A percentile compares a stretch with the other conserved stretches of the same genome.
phyloP scores from a whole-genome alignment of 2,329 filamentous ascomycete genomes.

The Xylaria sp. region DNA sequence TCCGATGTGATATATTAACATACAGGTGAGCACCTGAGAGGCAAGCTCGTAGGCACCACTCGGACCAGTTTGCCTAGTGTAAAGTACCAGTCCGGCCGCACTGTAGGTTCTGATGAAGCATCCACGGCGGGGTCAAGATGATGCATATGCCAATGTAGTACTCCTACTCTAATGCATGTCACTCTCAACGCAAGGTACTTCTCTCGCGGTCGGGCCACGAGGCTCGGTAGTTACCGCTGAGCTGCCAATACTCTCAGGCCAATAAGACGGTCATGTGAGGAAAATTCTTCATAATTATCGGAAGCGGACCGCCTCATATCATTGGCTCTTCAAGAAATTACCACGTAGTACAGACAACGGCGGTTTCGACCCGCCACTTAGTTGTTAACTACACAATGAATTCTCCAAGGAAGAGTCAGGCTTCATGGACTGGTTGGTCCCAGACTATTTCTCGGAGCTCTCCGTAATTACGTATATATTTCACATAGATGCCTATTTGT shows the following conservation, averaged over 20 bases:
- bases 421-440: not conserved
- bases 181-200: slow-evolving; percentile 36
- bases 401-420: not conserved
- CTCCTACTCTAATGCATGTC: slow-evolving; percentile 22
- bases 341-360: slow-evolving; percentile 3
- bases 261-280: slow-evolving; percentile 10
- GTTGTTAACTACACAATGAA: not conserved
- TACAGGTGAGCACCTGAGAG: slow-evolving; percentile 15
- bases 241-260: not conserved
- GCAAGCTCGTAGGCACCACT: slow-evolving; percentile 13
- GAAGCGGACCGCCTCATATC: not conserved
- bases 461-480: not conserved
- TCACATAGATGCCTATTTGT: not conserved
- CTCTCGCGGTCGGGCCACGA: slow-evolving; percentile 20
- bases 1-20: slow-evolving; percentile 17
- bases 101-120: slow-evolving; percentile 13
- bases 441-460: not conserved
- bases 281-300: slow-evolving; percentile 18
- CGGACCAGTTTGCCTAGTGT: not conserved
- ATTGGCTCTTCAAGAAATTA: slow-evolving; percentile 19
- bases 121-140: slow-evolving; percentile 5
- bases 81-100: slow-evolving; percentile 14
- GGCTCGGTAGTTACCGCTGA: slow-evolving; percentile 25
- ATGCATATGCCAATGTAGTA: slow-evolving; percentile 23
- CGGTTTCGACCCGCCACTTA: not conserved